Base-by-base conservation (phyloP, 139 green algal genomes). In the Chlamydomonas schloesseri region DNA sequence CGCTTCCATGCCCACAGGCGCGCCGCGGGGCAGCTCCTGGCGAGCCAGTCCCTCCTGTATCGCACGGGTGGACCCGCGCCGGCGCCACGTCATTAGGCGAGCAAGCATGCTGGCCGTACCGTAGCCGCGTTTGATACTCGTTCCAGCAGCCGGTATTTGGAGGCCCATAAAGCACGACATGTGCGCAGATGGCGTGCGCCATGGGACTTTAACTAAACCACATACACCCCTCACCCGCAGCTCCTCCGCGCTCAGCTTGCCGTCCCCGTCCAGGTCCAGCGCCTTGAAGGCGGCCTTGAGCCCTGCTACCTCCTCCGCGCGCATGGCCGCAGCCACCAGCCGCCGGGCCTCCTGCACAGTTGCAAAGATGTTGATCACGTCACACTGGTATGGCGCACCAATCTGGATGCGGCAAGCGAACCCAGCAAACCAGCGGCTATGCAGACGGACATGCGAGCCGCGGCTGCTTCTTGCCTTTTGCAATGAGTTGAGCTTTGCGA, bases 401-500 rank as follows among this genome's bases (percentile, higher is more conserved):
- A 21, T 57, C 50, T 14, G 50, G n/a, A n/a, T n/a, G 50, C 50
- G 14, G 11, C 50, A 57, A 57, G 11, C 11, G 50, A 11, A 57
- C 11, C 50, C 50, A 57, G 50, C 11, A 14, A 21, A 14, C 50
- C 50, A 11, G 50, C 11, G 11, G 50, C 11, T 57, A 11, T 57
- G 11, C 11, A 14, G 11, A 11, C 11, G 50, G 50, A 14, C 11
- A 21, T 11, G 11, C 50, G 11, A 20, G 21, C 67, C 31, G 26
- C 67, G 8, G 0, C 67, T 23, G 4, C 31, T 29, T 17, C 14
- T 96, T 87, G 98, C 89, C 89, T 95, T 67, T 3, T 23, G 18
- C 18, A 67, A 31, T 23, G 60, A 97, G 92, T 99, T 98, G 93
- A 98, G 96, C 69, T 55, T 83, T 0, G 95, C 90, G 92, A 99